Evolutionary conservation across 2,329 filamentous ascomycete species (phyloP), one percentile per base, ranked within the genome.

Genomic region (Alternaria alternata): DNA sequence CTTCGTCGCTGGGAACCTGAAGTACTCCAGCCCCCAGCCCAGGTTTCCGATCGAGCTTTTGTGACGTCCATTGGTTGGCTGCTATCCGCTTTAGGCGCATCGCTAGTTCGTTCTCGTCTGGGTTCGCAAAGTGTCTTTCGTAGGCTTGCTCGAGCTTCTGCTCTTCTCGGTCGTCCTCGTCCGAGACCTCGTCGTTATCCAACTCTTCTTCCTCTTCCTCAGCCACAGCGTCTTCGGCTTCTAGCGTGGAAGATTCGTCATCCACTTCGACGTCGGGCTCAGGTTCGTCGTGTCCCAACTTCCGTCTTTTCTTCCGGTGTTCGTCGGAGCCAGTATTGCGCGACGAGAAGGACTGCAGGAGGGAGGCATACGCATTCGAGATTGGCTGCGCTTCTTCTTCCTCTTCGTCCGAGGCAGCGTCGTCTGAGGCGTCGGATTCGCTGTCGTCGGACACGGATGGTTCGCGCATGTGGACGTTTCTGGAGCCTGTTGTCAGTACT

Each of bases 91-190:
- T 79, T 36, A 87, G 71, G 36, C 79, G 86, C 66, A 81, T 79
- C 2, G 84, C 80, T 7, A 93, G 79, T 42, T 85, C 78, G 6
- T 84, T 82, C 49, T 91, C 86, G 46, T 94, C 86, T 0, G 89
- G 87, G 42, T 84, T 84, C 34, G 88, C 87, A 75, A 96, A 96
- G 78, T 97, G 94, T 7, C 82, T 80, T 64, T 95, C 91, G 72
- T 96, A 97, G 0, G 92, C 90, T 75, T 96, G 91, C 5, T 79
- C 80, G 6, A 61, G 36, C 42, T 57, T 42, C 4, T 57, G 54
- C 22, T 61, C 58, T 28, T 42, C 36, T 9, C 5, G 12, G 4
- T 57, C 53, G 5, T 57, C 54, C 5, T 80, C 81, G 22, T 87
- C 84, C 26, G n/a, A 63, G 76, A 72, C 68, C 4, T 64, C 65